Percentiles rank a stretch among this genome's conserved stretches.
Conservation (phyloP, 176 grass and related monocot genomes). For the Eragrostis nindensis region DNA sequence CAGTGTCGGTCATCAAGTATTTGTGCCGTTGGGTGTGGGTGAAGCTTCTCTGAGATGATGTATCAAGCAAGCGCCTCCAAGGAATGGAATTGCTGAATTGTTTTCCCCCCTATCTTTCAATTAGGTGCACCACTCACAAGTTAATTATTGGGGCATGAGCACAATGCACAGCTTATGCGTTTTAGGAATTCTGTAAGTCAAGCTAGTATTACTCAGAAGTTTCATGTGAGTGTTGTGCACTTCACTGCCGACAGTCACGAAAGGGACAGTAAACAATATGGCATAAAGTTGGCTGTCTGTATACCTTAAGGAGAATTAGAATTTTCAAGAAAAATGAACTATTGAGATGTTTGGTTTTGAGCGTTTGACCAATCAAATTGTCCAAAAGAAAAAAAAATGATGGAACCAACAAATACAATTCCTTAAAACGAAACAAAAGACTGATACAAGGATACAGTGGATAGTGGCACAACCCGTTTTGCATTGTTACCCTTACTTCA, state of each 20-base stretch:
- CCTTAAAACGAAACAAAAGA: background rate
- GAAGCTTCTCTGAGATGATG: background rate
- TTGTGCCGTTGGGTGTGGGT: background rate
- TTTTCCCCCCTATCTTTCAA: background rate
- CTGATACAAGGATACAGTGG: background rate
- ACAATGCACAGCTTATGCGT: background rate
- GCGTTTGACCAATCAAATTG: background rate
- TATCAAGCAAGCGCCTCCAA: background rate
- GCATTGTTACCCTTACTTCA: no score
- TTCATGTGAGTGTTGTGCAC: background rate
- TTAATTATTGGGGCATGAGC: background rate
- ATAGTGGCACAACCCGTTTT: background rate
- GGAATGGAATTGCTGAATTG: background rate
- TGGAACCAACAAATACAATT: background rate
- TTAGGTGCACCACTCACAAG: no score
- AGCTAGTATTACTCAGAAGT: background rate
- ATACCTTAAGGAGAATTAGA: no score
- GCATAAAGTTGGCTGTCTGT: no score
- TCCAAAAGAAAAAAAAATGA: background rate
- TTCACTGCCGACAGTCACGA: background rate
- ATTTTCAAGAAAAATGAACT: no score
- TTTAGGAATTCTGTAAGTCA: background rate
- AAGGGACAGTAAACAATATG: no score
- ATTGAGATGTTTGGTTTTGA: background rate
- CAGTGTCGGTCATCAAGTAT: constrained; percentile 19